Base-by-base conservation (phyloP, 352 stramenopile genomes). In the Globisporangium alternatum region DNA sequence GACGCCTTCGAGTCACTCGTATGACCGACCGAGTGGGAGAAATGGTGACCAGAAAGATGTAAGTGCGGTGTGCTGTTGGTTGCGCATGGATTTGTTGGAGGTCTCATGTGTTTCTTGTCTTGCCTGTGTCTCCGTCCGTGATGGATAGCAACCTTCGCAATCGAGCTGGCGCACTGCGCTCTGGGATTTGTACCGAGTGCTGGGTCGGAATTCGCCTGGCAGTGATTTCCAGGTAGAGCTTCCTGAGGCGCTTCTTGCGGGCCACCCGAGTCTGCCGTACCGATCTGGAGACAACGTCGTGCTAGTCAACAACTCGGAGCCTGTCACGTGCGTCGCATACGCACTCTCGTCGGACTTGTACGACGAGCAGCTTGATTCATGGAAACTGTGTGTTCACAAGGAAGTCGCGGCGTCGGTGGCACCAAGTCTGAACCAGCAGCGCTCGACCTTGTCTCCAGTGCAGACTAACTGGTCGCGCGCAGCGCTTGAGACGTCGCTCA, bases 271-370 rank as follows among this genome's bases (percentile, higher is more conserved):
- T 21, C 77, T 99, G 25, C 86, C 91, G 41, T 80, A 85, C 44
- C 94, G 92, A 49, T 90, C 95, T 48, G 90, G 93, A 64, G 90
- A 91, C 43, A 81, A 86, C 52, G 82, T 98, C 6, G 86, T 98
- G 25, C 80, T 97, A 31, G 96, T 99, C 15, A 88, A 97, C 71
- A 95, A 99, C 60, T 81, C 95, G 21, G 82, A 96, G 64, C 91
- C 93, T 1, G 97, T 97, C 51, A 98, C 96, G 25, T 96, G 90
- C 10, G 97, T 98, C 66, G 95, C 97, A 21, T 98, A 98, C 67
- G 96, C 96, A 21, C 80, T 99, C 49, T 88, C 90, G 6, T 98
- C 95, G 8, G 80, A 88, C 60, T 88, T 97, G 51, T 95, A 97
- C 41, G 81, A 91, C 59, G 76, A 91, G 30, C 77, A 92, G 31